These are phyloP conservation scores for Blepharisma stoltei DNA, from an alignment of 73 alveolate species.

Conservation along the genomic window DNA sequence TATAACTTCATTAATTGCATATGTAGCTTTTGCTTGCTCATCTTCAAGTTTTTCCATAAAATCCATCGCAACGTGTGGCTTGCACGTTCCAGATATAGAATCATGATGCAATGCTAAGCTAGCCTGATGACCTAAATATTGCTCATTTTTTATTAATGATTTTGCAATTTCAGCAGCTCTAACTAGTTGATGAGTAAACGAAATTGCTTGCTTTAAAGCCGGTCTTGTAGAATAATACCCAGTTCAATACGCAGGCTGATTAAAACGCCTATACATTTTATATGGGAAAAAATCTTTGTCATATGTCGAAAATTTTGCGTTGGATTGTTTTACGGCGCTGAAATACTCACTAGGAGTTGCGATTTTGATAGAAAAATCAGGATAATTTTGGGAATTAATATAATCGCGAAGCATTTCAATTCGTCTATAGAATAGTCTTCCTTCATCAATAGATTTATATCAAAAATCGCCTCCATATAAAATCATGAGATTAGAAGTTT, in stretches of 20 bases:
- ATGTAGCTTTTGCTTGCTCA: not conserved
- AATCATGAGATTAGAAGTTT: not conserved
- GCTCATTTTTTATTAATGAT: not conserved
- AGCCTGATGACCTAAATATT: conserved; percentile 22
- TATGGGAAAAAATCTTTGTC: not conserved
- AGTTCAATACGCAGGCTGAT: not conserved
- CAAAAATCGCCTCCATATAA: conserved; percentile 10
- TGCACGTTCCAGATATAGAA: conserved; percentile 70
- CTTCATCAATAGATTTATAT: not conserved
- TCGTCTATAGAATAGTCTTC: too few species aligned
- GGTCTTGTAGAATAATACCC: conserved; percentile 41
- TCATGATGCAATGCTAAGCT: conserved; percentile 57
- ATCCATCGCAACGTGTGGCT: conserved; percentile 36
- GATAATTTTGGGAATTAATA: too few species aligned
- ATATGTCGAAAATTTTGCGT: not conserved
- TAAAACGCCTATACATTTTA: not conserved
- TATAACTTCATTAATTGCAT: too few species aligned
- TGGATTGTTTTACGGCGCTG: not conserved
- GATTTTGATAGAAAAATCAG: not conserved
- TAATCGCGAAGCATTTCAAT: too few species aligned
- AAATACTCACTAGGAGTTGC: conserved; percentile 15
- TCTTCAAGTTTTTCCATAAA: conserved; percentile 35
- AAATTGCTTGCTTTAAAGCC: conserved; percentile 38
- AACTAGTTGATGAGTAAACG: conserved; percentile 17
- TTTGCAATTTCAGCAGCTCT: conserved; percentile 34